A percentile compares a stretch with the other conserved stretches of the same genome.
phyloP scores from a whole-genome alignment of 306 rosid species.

The Geum urbanum region DNA sequence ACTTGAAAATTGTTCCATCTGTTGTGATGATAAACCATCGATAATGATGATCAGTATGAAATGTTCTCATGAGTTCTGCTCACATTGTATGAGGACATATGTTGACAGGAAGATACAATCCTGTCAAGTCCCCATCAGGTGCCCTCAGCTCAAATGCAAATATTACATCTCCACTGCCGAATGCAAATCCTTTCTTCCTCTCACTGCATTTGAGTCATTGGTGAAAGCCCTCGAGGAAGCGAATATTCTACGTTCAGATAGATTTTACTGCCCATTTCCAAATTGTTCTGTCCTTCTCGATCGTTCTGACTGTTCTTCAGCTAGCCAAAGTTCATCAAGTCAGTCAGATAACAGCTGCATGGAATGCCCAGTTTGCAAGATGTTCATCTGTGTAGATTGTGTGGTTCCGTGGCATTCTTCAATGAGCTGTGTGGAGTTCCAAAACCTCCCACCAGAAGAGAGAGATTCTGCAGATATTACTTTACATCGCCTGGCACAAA shows the following conservation, averaged over 20 bases:
- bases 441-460: conserved; percentile 67
- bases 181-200: conserved; percentile 76
- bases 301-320: conserved; percentile 61
- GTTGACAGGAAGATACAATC: conserved; percentile 63
- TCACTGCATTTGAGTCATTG: conserved; percentile 52
- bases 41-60: conserved; percentile 70
- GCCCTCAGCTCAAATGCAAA: conserved; percentile 80
- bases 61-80: conserved; percentile 88
- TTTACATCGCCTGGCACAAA: conserved; percentile 63
- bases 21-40: conserved; percentile 79
- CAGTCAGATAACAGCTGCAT: conserved; percentile 71
- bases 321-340: conserved; percentile 71
- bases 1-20: conserved; percentile 76
- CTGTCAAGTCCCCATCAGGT: conserved; percentile 73
- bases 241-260: conserved; percentile 43
- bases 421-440: conserved; percentile 80
- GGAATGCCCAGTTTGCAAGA: conserved; percentile 84
- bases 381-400: conserved; percentile 74
- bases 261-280: conserved; percentile 83
- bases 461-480: conserved; percentile 70
- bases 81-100: conserved; percentile 76
- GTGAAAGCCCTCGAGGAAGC: conserved; percentile 67
- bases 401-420: conserved; percentile 93
- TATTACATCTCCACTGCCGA: conserved; percentile 59
- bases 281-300: conserved; percentile 78